A percentile compares a stretch with the other conserved stretches of the same genome.
Conservation (phyloP, 1,284 basidiomycete genomes). For the Irpex lacteus region DNA sequence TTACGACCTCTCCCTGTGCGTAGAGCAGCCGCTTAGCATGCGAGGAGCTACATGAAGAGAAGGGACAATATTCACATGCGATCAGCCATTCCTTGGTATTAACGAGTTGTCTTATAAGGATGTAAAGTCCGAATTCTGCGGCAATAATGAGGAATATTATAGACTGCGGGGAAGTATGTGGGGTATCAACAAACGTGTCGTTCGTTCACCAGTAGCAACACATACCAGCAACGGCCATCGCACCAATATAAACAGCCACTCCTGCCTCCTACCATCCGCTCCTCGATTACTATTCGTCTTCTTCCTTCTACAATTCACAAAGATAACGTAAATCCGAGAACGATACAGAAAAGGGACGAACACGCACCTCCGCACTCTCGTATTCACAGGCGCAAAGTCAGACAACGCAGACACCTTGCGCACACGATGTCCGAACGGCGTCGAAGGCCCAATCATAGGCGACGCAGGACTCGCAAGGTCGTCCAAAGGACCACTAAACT, state of each 20-base stretch:
- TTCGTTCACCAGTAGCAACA: constrained; percentile 6
- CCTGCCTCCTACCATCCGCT: constrained; percentile 53
- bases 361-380: constrained; percentile 66
- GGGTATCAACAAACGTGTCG: background rate
- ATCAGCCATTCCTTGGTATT: constrained; percentile 91
- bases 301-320: background rate
- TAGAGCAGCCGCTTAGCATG: background rate
- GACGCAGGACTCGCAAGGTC: constrained; percentile 34
- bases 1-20: constrained; percentile 79
- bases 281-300: constrained; percentile 40
- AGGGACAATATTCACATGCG: constrained; percentile 60
- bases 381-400: constrained; percentile 91
- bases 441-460: constrained; percentile 33
- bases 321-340: background rate
- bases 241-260: constrained; percentile 78
- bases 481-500: constrained; percentile 36
- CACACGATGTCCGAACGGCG: constrained; percentile 35
- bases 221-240: constrained; percentile 89
- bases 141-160: constrained; percentile 86
- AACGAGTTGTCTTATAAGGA: constrained; percentile 87
- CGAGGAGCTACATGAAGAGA: background rate
- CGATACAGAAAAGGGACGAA: background rate
- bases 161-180: constrained; percentile 38
- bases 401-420: constrained; percentile 86
- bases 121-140: constrained; percentile 84